A percentile compares a stretch with the other conserved stretches of the same genome.
phyloP scores from a whole-genome alignment of 2,329 filamentous ascomycete species.

The Aotearoamyces nothofagi region DNA sequence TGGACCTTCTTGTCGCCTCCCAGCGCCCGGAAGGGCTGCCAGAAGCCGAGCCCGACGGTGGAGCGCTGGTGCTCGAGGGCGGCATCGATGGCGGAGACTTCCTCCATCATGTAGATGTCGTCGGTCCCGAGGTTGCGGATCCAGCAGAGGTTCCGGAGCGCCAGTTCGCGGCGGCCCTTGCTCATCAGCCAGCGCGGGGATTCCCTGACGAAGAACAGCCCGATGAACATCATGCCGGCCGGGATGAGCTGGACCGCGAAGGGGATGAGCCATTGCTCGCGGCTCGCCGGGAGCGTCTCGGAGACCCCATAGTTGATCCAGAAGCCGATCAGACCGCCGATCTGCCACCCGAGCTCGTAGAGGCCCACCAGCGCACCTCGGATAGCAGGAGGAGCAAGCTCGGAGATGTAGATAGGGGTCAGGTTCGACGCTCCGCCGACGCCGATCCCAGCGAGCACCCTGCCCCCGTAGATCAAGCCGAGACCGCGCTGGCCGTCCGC shows the following conservation, averaged over 20 bases:
- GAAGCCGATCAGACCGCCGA: conserved; percentile 47
- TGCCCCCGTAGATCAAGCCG: conserved; percentile 45
- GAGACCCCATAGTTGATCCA: conserved; percentile 52
- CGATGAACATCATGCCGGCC: conserved; percentile 42
- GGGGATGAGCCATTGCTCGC: conserved; percentile 47
- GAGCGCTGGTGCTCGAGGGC: conserved; percentile 49
- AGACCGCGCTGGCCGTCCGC: conserved; percentile 45
- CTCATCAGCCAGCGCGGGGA: conserved; percentile 57
- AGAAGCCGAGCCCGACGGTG: conserved; percentile 57
- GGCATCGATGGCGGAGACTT: conserved; percentile 54
- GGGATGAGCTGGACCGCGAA: conserved; percentile 51
- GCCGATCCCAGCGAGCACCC: conserved; percentile 47
- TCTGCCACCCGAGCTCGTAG: conserved; percentile 37
- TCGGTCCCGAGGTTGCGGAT: conserved; percentile 40
- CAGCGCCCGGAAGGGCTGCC: conserved; percentile 49
- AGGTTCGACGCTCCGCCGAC: conserved; percentile 49
- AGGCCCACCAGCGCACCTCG: not conserved
- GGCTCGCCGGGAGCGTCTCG: conserved; percentile 27
- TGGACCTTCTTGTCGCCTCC: conserved; percentile 40
- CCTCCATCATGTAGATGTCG: conserved; percentile 56
- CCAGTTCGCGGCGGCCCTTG: conserved; percentile 44
- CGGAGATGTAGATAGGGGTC: conserved; percentile 46
- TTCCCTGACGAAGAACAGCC: conserved; percentile 42
- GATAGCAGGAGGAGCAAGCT: conserved; percentile 14
- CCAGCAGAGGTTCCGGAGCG: conserved; percentile 44